Base-by-base conservation (phyloP, 805 yeast species). In the Kluyveromyces starmeri region DNA sequence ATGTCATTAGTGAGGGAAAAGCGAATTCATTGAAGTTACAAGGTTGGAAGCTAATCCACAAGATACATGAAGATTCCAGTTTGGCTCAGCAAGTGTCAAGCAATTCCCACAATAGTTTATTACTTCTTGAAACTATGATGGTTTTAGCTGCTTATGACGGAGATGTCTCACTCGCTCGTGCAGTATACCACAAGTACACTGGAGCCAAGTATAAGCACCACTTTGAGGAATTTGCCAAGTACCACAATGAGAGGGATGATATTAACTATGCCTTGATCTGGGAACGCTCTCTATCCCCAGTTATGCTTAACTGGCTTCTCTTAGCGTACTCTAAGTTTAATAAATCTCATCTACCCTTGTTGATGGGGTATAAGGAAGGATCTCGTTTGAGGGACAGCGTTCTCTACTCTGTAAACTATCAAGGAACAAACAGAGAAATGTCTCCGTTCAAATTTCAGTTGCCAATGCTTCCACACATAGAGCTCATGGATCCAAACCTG, bases 41-140 rank as follows among this genome's bases (percentile, higher is more conserved):
- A 43, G 94, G 95, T 0, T 89, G 96, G 96, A 70, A 72, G 35
- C 79, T 73, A 45, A 72, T 88, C 36, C 67, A 78, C 40, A 76
- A 82, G 43, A 73, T 83, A 38, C 65, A 75, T 45, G 65, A 70
- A 11, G 39, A 44, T 17, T 56, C 43, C 18, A 48, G 52, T 36
- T 55, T 27, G 10, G 20, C 26, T 8, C 10, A 5, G 5, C 19
- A 30, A 15, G 12, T 30, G 16, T 14, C 17, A 7, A 19, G 19
- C 46, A 59, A 40, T 63, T 75, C 41, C 28, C 37, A 68, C 7
- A 62, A 62, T 16, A 68, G 81, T 0, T 65, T 77, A 44, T 18
- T 20, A 16, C 15, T 30, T 9, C 16, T 30, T 11, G 81, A 78
- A 41, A 68, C 75, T 11, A 76, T 89, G 75, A 66, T 89, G 61